Evolutionary conservation across 176 grass and related monocot species (phyloP).

Genomic region (Eragrostis nindensis): DNA sequence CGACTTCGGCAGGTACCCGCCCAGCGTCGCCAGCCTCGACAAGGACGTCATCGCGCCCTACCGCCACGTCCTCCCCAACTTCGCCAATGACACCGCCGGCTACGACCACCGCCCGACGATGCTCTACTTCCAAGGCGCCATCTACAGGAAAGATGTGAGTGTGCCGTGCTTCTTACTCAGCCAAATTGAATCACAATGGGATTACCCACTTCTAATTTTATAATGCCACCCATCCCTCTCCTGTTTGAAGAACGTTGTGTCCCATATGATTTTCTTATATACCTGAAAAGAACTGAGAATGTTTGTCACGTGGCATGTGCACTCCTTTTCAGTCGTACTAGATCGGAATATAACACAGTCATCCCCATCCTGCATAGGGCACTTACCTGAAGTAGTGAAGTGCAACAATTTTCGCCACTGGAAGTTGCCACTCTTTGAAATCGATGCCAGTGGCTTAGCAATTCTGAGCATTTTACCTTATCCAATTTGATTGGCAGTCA

Average conservation of each 20-base stretch:
- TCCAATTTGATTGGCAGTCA: not conserved
- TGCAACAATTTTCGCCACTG: not conserved
- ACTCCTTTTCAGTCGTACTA: constrained; percentile 16
- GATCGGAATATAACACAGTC: not conserved
- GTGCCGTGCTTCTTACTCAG: constrained; percentile 13
- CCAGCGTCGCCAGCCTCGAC: constrained; percentile 74
- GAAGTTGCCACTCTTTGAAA: not conserved
- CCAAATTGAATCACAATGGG: not conserved
- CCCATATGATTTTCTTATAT: constrained; percentile 29
- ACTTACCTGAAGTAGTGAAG: constrained; percentile 4
- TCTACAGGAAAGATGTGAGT: constrained; percentile 97
- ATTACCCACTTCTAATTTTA: constrained; percentile 30
- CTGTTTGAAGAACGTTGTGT: not conserved
- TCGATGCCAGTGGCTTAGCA: not conserved
- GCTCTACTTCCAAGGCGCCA: constrained; percentile 92
- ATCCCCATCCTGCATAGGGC: constrained; percentile 27
- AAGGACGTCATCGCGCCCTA: constrained; percentile 94
- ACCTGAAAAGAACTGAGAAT: constrained; percentile 35
- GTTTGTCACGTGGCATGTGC: constrained; percentile 17
- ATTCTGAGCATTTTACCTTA: not conserved
- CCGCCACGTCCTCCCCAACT: constrained; percentile 66
- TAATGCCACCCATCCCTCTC: constrained; percentile 4
- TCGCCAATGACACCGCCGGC: constrained; percentile 67
- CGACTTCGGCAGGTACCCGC: constrained; percentile 90
- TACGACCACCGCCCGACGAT: constrained; percentile 76